Percentiles rank a stretch among this genome's conserved stretches.
phyloP scores from a whole-genome alignment of 345 rosid genomes.

The Linum trigynum region DNA sequence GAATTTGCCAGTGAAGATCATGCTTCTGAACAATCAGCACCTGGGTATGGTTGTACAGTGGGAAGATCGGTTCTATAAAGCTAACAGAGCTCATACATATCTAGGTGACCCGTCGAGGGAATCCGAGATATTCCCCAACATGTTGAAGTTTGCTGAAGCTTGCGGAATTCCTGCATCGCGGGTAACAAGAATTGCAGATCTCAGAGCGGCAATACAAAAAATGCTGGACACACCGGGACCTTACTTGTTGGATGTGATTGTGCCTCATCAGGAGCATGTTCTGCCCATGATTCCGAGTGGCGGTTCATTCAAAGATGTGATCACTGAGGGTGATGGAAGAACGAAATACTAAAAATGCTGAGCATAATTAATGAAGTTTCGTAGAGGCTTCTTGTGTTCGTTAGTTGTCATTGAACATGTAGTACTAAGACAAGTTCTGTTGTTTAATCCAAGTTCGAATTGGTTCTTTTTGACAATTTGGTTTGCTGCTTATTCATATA shows the following conservation, averaged over 20 bases:
- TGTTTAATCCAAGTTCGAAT: no score
- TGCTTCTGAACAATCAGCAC: background rate
- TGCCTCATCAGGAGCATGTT: background rate
- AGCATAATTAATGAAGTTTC: no score
- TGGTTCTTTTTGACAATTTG: no score
- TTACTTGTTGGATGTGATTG: background rate
- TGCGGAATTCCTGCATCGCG: background rate
- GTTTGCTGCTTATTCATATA: no score
- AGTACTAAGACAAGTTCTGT: no score
- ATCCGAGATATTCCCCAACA: background rate
- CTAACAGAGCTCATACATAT: background rate
- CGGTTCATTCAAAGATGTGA: background rate
- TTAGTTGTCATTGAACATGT: no score
- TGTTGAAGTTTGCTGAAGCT: background rate
- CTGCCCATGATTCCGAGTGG: background rate
- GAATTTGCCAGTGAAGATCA: background rate
- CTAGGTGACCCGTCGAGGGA: background rate
- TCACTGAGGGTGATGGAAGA: background rate
- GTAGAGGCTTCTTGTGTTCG: no score
- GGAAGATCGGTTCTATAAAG: background rate
- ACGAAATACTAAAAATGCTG: no score
- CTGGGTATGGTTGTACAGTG: constrained; percentile 1
- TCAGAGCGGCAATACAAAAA: background rate
- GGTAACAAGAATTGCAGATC: background rate
- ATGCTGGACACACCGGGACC: constrained; percentile 1